Percentiles rank a stretch among this genome's conserved stretches.
Evolutionary conservation across 2,329 filamentous ascomycete species (phyloP).

Genomic region (Diaporthe sp.): DNA sequence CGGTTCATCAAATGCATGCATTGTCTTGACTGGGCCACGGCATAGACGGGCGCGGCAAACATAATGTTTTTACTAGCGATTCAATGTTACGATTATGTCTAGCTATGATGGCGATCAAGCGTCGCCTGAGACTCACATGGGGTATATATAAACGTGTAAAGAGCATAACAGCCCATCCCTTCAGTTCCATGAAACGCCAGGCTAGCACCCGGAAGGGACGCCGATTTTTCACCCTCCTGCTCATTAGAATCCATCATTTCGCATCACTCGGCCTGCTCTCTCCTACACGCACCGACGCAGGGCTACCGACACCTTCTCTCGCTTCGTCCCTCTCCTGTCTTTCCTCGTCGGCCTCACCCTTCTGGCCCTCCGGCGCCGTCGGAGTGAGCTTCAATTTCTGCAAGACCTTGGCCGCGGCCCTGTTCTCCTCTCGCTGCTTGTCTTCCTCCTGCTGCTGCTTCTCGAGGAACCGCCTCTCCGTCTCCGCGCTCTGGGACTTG

Average conservation of each 20-base stretch:
- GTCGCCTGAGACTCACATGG: conserved; percentile 18
- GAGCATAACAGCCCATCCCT: background rate
- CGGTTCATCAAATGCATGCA: background rate
- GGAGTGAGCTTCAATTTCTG: conserved; percentile 57
- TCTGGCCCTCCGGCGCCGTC: conserved; percentile 46
- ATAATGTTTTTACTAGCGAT: conserved; percentile 1
- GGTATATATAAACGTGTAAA: conserved; percentile 17
- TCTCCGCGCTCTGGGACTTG: conserved; percentile 70
- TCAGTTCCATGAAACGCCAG: background rate
- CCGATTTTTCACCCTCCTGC: background rate
- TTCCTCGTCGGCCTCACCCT: conserved; percentile 36
- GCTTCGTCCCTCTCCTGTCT: background rate
- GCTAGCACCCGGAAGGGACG: background rate
- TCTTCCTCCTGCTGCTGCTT: conserved; percentile 52
- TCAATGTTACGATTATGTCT: conserved; percentile 9
- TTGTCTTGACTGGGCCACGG: background rate
- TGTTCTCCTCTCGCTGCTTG: conserved; percentile 55
- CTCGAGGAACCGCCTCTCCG: conserved; percentile 61
- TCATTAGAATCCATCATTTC: background rate
- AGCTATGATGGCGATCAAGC: conserved; percentile 3
- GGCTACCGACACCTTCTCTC: background rate
- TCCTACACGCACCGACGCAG: background rate
- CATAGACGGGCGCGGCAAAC: background rate
- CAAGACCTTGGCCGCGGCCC: conserved; percentile 51
- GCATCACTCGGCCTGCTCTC: background rate